Percentiles rank a stretch among this genome's conserved stretches.
Conservation (phyloP, 2,329 filamentous ascomycete genomes). For the Diaporthe sp. region DNA sequence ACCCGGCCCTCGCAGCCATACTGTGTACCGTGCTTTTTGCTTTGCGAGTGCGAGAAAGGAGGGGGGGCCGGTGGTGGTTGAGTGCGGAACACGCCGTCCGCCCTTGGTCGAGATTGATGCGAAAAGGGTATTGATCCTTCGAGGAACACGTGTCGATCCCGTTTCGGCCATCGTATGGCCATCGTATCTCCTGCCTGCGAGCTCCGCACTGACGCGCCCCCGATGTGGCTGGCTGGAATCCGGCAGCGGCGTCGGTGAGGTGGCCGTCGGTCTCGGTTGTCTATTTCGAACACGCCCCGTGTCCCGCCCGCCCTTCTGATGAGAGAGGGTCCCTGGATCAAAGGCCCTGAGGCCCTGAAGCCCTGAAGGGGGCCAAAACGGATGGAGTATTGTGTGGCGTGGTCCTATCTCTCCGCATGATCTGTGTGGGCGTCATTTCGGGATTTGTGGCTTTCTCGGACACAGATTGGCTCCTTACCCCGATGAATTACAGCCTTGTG, state of each 20-base stretch:
- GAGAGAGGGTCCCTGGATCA: neutral
- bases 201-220: constrained; percentile 21
- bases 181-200: neutral
- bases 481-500: neutral
- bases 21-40: constrained; percentile 1
- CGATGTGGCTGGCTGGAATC: constrained; percentile 11
- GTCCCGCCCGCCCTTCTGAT: neutral
- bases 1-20: neutral
- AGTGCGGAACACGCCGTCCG: constrained; percentile 23
- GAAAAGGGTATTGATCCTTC: constrained; percentile 30
- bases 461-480: neutral
- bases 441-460: neutral
- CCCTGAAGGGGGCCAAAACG: neutral
- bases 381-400: neutral
- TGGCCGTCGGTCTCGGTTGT: constrained; percentile 23
- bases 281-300: constrained; percentile 14
- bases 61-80: neutral
- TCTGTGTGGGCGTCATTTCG: constrained; percentile 13
- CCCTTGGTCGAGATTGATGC: constrained; percentile 16
- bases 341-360: no score
- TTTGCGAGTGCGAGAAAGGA: constrained; percentile 1
- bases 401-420: constrained; percentile 1
- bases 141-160: constrained; percentile 32
- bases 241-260: constrained; percentile 30
- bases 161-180: constrained; percentile 31